Conservation (phyloP, 345 rosid genomes). For the sweet orange (Citrus sinensis) region DVS_A1.0 CM039169.1:33111001-33111500, state of each 20-base stretch:
- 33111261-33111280: slow-evolving; percentile 23
- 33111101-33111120: slow-evolving; percentile 31
- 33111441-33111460: neutral
- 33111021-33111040: slow-evolving; percentile 56
- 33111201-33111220: slow-evolving; percentile 8
- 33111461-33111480: neutral
- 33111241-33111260: slow-evolving; percentile 19
- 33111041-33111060: slow-evolving; percentile 22
- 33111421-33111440: too few relatives aligned
- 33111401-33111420: too few relatives aligned
- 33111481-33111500: too few relatives aligned
- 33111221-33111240: slow-evolving; percentile 26
- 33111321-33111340: too few relatives aligned
- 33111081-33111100: slow-evolving; percentile 46
- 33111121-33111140: slow-evolving; percentile 46
- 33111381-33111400: too few relatives aligned
- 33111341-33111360: too few relatives aligned
- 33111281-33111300: neutral
- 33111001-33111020: slow-evolving; percentile 53
- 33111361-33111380: too few relatives aligned
- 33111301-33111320: neutral
- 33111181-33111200: neutral
- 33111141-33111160: slow-evolving; percentile 27
- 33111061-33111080: slow-evolving; percentile 21
- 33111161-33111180: neutral